Conservation (phyloP, 495 filamentous ascomycete species). For the Collariella sp. region DNA sequence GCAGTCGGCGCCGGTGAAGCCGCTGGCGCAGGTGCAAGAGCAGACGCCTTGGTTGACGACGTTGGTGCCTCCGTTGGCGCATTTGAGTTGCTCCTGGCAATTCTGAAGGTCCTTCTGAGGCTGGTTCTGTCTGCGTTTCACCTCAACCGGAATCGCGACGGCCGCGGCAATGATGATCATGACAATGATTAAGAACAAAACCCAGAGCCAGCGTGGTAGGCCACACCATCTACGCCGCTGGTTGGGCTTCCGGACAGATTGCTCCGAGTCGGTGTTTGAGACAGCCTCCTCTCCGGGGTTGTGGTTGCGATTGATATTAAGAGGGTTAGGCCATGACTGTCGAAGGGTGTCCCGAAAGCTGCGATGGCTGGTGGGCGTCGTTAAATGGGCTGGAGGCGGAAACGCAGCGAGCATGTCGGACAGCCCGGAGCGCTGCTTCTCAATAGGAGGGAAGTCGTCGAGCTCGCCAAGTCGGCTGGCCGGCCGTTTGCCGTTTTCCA, state of each 20-base stretch:
- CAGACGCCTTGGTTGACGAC: slow-evolving; percentile 58
- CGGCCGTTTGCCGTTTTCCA: slow-evolving; percentile 75
- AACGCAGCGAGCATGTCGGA: slow-evolving; percentile 91
- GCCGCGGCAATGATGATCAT: slow-evolving; percentile 77
- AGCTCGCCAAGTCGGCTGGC: slow-evolving; percentile 57
- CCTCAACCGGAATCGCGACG: slow-evolving; percentile 72
- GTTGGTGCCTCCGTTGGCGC: slow-evolving; percentile 74
- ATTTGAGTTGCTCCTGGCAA: slow-evolving; percentile 50
- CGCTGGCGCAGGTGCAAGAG: slow-evolving; percentile 78
- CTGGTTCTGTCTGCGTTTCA: slow-evolving; percentile 22
- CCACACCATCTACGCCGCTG: slow-evolving; percentile 60
- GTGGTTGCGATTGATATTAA: slow-evolving; percentile 20
- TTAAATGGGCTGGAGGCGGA: slow-evolving; percentile 59
- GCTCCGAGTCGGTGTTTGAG: slow-evolving; percentile 13
- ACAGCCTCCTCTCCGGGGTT: slow-evolving; percentile 26
- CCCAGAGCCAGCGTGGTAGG: slow-evolving; percentile 70
- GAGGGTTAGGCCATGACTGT: slow-evolving; percentile 36
- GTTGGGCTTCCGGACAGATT: slow-evolving; percentile 14
- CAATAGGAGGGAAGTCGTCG: slow-evolving; percentile 36
- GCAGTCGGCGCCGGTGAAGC: slow-evolving; percentile 75
- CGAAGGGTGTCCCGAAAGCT: slow-evolving; percentile 35
- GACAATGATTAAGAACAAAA: slow-evolving; percentile 57
- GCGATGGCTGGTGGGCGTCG: slow-evolving; percentile 38
- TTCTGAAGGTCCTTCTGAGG: slow-evolving; percentile 29
- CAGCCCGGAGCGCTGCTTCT: slow-evolving; percentile 52